Evolutionary conservation across 768 basidiomycete genomes (phyloP).

Genomic region (Hypholoma fasciculare): DNA sequence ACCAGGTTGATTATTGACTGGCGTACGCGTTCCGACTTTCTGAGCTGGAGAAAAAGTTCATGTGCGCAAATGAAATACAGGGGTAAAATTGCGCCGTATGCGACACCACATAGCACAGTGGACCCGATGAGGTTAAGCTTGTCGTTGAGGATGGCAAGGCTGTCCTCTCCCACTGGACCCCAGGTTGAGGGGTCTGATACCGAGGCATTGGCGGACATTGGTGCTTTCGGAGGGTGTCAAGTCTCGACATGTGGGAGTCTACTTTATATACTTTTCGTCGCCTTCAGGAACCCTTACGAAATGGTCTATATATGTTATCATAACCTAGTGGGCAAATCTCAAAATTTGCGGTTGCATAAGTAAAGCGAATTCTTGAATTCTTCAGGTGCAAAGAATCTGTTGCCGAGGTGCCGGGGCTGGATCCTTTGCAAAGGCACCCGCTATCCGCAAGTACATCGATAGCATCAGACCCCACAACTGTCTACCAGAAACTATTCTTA

Average conservation of each 20-base stretch:
- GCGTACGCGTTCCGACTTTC: neutral
- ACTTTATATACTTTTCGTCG: too few relatives aligned
- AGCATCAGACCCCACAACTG: neutral
- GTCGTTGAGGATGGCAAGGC: conserved; percentile 1
- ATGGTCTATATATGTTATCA: too few relatives aligned
- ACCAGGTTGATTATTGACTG: neutral
- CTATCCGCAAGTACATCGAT: neutral
- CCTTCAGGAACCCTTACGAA: too few relatives aligned
- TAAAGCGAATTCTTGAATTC: too few relatives aligned
- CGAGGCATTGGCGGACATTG: neutral
- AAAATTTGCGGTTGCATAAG: too few relatives aligned
- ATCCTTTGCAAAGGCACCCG: too few relatives aligned
- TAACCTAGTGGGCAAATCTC: too few relatives aligned
- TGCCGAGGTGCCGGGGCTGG: too few relatives aligned
- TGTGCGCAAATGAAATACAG: conserved; percentile 11
- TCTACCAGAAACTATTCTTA: neutral
- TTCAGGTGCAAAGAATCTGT: too few relatives aligned
- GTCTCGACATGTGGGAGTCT: neutral
- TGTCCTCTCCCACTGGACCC: conserved; percentile 1
- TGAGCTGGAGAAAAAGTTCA: neutral
- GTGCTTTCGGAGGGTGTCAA: neutral
- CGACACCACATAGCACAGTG: conserved; percentile 4
- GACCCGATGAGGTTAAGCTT: conserved; percentile 4
- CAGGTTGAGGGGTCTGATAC: neutral
- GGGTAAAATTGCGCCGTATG: conserved; percentile 12